Evolutionary conservation across 1,139 yeast genomes (phyloP).

Genomic region (Yamadazyma mexicana): DNA sequence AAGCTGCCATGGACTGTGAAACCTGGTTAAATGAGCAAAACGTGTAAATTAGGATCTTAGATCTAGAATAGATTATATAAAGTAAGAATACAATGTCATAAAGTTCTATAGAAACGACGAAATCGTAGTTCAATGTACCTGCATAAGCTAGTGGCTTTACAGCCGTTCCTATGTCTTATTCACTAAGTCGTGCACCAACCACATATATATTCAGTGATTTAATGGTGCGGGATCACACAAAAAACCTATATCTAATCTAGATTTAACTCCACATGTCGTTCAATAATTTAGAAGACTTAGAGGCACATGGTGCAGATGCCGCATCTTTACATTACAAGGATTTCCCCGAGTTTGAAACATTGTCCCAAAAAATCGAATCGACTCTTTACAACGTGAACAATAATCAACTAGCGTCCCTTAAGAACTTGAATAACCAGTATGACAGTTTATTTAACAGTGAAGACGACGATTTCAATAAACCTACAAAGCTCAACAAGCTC

Average conservation of each 20-base stretch:
- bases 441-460: conserved; percentile 14
- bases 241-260: background rate
- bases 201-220: background rate
- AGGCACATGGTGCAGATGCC: conserved; percentile 20
- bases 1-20: conserved; percentile 98
- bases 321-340: conserved; percentile 30
- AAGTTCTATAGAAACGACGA: too few species aligned
- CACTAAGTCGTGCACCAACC: background rate
- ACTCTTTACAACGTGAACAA: conserved; percentile 33
- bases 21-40: conserved; percentile 75
- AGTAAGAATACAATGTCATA: background rate
- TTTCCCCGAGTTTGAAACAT: conserved; percentile 42
- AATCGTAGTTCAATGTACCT: too few species aligned
- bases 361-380: conserved; percentile 34
- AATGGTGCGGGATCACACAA: background rate
- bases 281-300: conserved; percentile 31
- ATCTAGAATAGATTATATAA: background rate
- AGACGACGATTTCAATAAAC: conserved; percentile 14
- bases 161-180: too few species aligned
- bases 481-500: conserved; percentile 16
- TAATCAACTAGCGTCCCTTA: conserved; percentile 25
- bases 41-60: conserved; percentile 8
- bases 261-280: too few species aligned
- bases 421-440: conserved; percentile 22
- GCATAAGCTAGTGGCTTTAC: too few species aligned